Conservation (phyloP, 2,329 filamentous ascomycete genomes). For the Zymoseptoria brevis region DNA sequence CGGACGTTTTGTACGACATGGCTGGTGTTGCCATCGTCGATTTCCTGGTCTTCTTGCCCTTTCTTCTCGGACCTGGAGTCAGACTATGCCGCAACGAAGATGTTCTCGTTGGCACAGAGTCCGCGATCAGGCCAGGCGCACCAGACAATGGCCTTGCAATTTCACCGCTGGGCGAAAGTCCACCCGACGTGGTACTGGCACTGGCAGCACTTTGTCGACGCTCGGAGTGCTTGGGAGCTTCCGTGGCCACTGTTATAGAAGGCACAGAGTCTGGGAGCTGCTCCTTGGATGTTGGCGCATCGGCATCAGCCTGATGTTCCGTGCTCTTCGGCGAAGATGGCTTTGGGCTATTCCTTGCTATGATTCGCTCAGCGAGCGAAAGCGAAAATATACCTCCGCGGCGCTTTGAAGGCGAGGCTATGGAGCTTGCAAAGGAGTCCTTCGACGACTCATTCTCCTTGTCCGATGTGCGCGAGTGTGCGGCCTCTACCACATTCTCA, state of each 20-base stretch:
- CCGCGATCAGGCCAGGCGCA: conserved; percentile 21
- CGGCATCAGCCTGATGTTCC: conserved; percentile 13
- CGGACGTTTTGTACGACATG: conserved; percentile 11
- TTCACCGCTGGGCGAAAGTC: background rate
- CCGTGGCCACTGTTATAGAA: conserved; percentile 28
- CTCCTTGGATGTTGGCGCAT: background rate
- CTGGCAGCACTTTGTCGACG: conserved; percentile 3
- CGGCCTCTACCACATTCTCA: background rate
- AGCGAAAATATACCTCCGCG: background rate
- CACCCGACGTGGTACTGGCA: conserved; percentile 7
- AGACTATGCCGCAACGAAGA: conserved; percentile 31
- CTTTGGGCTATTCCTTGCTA: background rate
- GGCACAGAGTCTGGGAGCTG: background rate
- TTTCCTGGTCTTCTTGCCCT: conserved; percentile 21
- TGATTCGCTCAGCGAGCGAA: background rate
- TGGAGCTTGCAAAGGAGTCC: background rate
- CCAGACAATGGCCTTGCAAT: background rate
- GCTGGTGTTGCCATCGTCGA: conserved; percentile 12
- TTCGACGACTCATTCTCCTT: background rate
- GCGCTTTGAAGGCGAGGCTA: background rate
- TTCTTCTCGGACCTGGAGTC: conserved; percentile 20
- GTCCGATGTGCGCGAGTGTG: background rate
- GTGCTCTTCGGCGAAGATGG: conserved; percentile 2
- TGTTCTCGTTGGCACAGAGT: conserved; percentile 28
- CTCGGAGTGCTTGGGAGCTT: background rate